Percentiles rank a stretch among this genome's conserved stretches.
Evolutionary conservation across 305 asterid genomes (phyloP).

Genomic region (Caryopteris hybrid): DNA sequence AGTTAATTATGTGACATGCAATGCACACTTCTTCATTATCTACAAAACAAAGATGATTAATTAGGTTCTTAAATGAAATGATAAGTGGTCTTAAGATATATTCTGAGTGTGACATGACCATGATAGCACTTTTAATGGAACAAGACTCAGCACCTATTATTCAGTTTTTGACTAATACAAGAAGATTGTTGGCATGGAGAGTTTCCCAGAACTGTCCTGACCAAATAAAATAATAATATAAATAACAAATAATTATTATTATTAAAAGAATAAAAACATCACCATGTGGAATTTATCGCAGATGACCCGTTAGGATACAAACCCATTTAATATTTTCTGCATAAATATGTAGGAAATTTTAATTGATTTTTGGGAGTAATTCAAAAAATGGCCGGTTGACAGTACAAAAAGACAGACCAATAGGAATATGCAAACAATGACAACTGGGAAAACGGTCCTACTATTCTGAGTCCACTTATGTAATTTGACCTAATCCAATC

Average conservation of each 20-base stretch:
- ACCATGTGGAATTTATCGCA: neutral
- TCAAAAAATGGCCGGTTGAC: constrained; percentile 11
- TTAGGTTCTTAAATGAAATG: no score
- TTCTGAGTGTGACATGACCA: neutral
- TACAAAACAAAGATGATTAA: no score
- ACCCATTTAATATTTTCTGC: neutral
- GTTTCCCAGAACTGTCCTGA: no score
- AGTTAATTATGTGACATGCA: no score
- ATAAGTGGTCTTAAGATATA: no score
- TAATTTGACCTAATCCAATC: constrained; percentile 10
- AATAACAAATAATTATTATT: no score
- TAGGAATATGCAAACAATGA: neutral
- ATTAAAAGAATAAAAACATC: neutral
- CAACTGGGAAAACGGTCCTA: neutral
- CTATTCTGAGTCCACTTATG: constrained; percentile 1
- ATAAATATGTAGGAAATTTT: neutral
- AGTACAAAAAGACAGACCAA: constrained; percentile 10
- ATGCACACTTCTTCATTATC: no score
- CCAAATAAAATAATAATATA: no score
- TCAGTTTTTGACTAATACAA: neutral
- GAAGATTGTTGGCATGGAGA: neutral
- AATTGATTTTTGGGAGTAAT: neutral
- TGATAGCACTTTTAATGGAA: neutral
- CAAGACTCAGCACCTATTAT: neutral
- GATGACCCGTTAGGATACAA: no score